These are phyloP conservation scores for Coniosporium tulheliwenetii DNA, from an alignment of 2,329 filamentous ascomycete species.

Conservation along the genomic window DNA sequence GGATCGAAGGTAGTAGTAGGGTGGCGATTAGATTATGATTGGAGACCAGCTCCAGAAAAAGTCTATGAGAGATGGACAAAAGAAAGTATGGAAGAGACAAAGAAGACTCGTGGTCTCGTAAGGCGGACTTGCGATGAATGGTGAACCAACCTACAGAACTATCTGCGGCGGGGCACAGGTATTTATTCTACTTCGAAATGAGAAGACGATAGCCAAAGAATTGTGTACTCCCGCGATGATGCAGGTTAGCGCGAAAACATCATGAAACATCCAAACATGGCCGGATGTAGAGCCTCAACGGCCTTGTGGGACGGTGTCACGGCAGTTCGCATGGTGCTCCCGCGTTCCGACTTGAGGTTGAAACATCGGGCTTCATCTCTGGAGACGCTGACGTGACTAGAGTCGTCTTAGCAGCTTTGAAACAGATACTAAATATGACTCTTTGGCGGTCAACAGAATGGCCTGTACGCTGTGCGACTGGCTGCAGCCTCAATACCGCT, in stretches of 20 bases:
- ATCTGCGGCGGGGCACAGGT: constrained; percentile 13
- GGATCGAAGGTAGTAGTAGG: constrained; percentile 14
- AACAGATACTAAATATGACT: too few species aligned
- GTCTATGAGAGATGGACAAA: constrained; percentile 15
- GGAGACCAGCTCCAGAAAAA: constrained; percentile 28
- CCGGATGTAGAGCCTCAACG: constrained; percentile 3
- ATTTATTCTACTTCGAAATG: constrained; percentile 18
- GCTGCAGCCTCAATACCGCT: neutral
- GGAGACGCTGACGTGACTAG: too few species aligned
- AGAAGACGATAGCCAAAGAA: constrained; percentile 11
- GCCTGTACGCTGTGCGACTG: too few species aligned
- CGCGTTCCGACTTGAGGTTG: neutral
- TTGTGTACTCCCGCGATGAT: constrained; percentile 2
- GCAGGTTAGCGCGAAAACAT: constrained; percentile 17
- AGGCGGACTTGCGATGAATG: constrained; percentile 8
- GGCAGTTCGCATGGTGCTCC: neutral
- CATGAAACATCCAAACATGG: constrained; percentile 18
- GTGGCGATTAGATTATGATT: constrained; percentile 9
- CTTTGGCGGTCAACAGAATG: too few species aligned
- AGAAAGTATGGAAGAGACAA: constrained; percentile 20
- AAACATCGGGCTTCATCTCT: neutral
- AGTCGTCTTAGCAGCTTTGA: too few species aligned
- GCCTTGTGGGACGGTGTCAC: constrained; percentile 1
- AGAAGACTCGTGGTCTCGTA: constrained; percentile 23
- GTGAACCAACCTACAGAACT: neutral